These are phyloP conservation scores for Ilyonectria mors-panacis DNA, from an alignment of 2,329 filamentous ascomycete genomes.

Conservation along the genomic window DNA sequence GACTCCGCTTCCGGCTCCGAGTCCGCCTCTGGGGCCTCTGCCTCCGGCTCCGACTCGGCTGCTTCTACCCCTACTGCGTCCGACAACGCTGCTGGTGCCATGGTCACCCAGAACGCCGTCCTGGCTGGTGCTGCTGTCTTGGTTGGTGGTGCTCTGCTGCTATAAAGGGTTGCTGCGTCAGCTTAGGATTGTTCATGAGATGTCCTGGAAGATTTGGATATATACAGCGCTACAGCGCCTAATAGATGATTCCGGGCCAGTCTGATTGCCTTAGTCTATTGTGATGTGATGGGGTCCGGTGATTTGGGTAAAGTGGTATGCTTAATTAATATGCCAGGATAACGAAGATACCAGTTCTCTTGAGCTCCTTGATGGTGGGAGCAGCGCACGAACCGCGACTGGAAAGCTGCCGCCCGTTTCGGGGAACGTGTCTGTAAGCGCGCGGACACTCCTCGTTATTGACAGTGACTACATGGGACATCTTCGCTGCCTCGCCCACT, in stretches of 20 bases:
- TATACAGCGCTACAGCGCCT: conserved; percentile 8
- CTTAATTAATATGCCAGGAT: conserved; percentile 1
- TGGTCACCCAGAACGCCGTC: conserved; percentile 53
- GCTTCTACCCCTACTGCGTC: conserved; percentile 36
- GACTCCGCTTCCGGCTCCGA: conserved; percentile 12
- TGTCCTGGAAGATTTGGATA: conserved; percentile 10
- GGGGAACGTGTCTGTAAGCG: too few relatives aligned
- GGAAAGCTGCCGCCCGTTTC: too few relatives aligned
- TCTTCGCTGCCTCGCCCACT: too few relatives aligned
- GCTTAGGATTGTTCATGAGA: not conserved
- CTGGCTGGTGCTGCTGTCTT: conserved; percentile 54
- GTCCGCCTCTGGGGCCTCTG: conserved; percentile 26
- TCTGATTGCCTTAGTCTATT: conserved; percentile 6
- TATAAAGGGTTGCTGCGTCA: conserved; percentile 43
- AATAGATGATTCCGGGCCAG: conserved; percentile 27
- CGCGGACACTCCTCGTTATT: too few relatives aligned
- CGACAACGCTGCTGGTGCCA: conserved; percentile 51
- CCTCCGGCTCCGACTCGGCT: conserved; percentile 22
- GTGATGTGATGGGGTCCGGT: conserved; percentile 1
- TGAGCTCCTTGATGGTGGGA: too few relatives aligned
- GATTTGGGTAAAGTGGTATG: not conserved
- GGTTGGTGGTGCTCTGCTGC: conserved; percentile 54
- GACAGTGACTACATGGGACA: too few relatives aligned
- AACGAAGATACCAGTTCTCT: too few relatives aligned
- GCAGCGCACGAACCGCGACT: too few relatives aligned